Conservation (phyloP, 2,329 filamentous ascomycete genomes). For the Paraconiothyrium sp. region DNA sequence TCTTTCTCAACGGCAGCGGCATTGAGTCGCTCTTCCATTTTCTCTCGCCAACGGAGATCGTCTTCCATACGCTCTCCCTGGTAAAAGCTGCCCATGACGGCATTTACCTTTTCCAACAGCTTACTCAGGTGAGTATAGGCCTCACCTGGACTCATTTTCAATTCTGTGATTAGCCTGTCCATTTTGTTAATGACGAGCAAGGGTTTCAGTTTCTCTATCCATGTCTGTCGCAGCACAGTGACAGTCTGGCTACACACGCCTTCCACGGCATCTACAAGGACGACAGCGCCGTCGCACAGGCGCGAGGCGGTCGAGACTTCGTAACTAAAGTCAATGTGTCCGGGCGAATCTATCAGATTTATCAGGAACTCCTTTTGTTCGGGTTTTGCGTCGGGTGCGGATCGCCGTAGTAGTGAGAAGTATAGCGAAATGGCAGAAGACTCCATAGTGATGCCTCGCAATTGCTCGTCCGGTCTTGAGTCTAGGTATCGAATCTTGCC, state of each 20-base stretch:
- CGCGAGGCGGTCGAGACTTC: slow-evolving; percentile 96
- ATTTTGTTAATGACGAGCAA: slow-evolving; percentile 98
- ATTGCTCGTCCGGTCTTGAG: slow-evolving; percentile 93
- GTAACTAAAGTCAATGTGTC: slow-evolving; percentile 98
- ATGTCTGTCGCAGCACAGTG: slow-evolving; percentile 92
- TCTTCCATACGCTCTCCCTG: slow-evolving; percentile 99
- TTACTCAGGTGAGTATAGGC: slow-evolving; percentile 90
- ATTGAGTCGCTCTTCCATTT: slow-evolving; percentile 84
- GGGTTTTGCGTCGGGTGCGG: slow-evolving; percentile 72
- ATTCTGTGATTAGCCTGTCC: slow-evolving; percentile 90
- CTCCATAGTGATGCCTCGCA: slow-evolving; percentile 99
- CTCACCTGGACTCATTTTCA: slow-evolving; percentile 90
- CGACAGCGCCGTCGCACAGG: slow-evolving; percentile 91
- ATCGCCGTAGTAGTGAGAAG: slow-evolving; percentile 87
- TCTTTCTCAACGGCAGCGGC: slow-evolving; percentile 74
- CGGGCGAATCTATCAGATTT: slow-evolving; percentile 97
- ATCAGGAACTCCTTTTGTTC: slow-evolving; percentile 90
- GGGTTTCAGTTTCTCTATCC: slow-evolving; percentile 94
- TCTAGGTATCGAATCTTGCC: slow-evolving; percentile 98
- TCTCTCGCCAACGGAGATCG: slow-evolving; percentile 93
- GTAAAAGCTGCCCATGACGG: slow-evolving; percentile 96
- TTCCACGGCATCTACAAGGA: slow-evolving; percentile 95
- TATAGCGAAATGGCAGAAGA: slow-evolving; percentile 96
- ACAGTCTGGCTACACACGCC: slow-evolving; percentile 99
- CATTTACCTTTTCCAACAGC: slow-evolving; percentile 94